phyloP scores from a whole-genome alignment of 202 grass and related monocot species.

The Saccharum hybrid region DNA sequence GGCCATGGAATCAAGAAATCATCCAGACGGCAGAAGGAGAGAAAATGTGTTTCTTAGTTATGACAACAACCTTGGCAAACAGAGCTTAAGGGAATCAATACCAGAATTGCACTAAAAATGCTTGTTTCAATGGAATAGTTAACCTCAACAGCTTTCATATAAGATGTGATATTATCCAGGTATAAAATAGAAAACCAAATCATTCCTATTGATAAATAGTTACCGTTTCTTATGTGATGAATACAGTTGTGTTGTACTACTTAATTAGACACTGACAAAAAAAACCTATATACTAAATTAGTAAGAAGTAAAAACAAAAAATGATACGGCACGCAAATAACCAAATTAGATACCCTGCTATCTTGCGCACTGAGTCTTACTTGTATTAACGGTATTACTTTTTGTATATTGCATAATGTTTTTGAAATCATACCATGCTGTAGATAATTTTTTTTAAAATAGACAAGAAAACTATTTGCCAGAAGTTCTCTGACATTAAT shows the following conservation, averaged over 20 bases:
- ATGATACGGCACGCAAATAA: slow-evolving; percentile 1
- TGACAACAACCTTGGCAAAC: slow-evolving; percentile 10
- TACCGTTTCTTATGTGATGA: slow-evolving; percentile 22
- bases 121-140: slow-evolving; percentile 16
- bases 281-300: slow-evolving; percentile 5
- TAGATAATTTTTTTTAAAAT: slow-evolving; percentile 3
- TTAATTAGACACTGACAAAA: slow-evolving; percentile 18
- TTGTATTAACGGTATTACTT: slow-evolving; percentile 7
- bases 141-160: slow-evolving; percentile 31
- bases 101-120: slow-evolving; percentile 5
- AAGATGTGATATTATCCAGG: slow-evolving; percentile 5
- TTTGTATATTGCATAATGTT: slow-evolving; percentile 4
- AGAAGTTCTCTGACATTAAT: slow-evolving; percentile 12
- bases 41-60: slow-evolving; percentile 4
- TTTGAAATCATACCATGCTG: slow-evolving; percentile 9
- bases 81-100: slow-evolving; percentile 14
- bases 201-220: background rate
- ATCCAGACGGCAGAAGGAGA: background rate
- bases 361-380: background rate
- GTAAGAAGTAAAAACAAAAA: background rate
- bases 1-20: slow-evolving; percentile 23
- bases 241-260: background rate
- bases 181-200: slow-evolving; percentile 8
- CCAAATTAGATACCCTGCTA: background rate
- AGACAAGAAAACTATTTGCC: slow-evolving; percentile 6